These are phyloP conservation scores for Mycena floridula DNA, from an alignment of 768 basidiomycete genomes.

Conservation along the genomic window DNA sequence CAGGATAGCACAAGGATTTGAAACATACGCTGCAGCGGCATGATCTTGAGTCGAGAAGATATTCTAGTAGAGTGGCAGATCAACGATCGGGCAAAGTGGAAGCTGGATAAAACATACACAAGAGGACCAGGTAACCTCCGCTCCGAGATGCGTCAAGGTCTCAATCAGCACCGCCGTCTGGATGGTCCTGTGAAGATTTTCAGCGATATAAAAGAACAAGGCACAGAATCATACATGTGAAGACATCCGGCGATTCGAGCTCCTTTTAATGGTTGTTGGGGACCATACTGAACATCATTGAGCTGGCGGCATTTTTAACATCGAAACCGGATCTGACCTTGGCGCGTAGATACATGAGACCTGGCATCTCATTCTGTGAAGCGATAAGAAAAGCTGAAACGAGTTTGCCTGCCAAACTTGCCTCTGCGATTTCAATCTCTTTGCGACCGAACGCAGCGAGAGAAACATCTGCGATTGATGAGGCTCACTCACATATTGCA, in stretches of 20 bases:
- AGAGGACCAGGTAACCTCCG: slow-evolving; percentile 98
- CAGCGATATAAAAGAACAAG: slow-evolving; percentile 1
- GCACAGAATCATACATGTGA: slow-evolving; percentile 68
- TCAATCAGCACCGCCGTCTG: slow-evolving; percentile 99
- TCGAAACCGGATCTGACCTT: slow-evolving; percentile 57
- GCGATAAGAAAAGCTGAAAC: background rate
- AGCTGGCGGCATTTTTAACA: slow-evolving; percentile 10
- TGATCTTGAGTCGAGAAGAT: slow-evolving; percentile 99
- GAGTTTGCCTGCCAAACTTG: slow-evolving; percentile 23
- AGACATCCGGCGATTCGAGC: slow-evolving; percentile 97
- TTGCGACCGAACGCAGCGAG: slow-evolving; percentile 99
- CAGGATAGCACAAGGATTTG: background rate
- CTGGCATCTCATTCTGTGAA: slow-evolving; percentile 84
- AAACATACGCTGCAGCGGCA: slow-evolving; percentile 87
- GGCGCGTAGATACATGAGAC: slow-evolving; percentile 86
- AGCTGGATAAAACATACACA: slow-evolving; percentile 50
- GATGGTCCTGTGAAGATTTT: slow-evolving; percentile 70
- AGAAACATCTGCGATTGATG: slow-evolving; percentile 61
- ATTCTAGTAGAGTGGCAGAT: slow-evolving; percentile 68
- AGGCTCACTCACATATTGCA: background rate
- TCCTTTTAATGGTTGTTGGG: slow-evolving; percentile 82
- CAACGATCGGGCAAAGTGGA: no score
- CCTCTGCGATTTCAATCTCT: slow-evolving; percentile 99
- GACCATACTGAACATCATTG: slow-evolving; percentile 51
- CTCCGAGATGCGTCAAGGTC: slow-evolving; percentile 91